Conservation (phyloP, 139 green algal genomes). For the Tetradesmus obliquus region DNA sequence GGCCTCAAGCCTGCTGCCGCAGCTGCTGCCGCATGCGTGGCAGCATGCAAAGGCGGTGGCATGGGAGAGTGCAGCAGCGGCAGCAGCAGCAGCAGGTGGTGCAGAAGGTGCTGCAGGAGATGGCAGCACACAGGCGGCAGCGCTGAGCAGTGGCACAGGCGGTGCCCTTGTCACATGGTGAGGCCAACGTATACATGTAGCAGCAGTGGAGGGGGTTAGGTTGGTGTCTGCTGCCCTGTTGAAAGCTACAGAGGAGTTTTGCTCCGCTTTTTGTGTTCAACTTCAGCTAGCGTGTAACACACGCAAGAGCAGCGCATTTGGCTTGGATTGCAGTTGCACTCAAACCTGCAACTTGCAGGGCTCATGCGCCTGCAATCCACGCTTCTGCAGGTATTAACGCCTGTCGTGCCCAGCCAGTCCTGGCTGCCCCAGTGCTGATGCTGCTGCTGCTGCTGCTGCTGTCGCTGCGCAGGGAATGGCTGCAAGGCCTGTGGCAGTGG, state of each 20-base stretch:
- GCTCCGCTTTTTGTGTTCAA: no score
- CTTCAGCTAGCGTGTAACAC: no score
- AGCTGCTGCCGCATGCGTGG: constrained; percentile 45
- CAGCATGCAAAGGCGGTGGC: not conserved
- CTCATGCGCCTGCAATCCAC: no score
- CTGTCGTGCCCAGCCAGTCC: no score
- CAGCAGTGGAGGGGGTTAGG: no score
- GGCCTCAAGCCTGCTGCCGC: constrained; percentile 45
- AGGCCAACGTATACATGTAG: not conserved
- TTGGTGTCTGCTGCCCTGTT: no score
- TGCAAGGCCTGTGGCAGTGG: constrained; percentile 65
- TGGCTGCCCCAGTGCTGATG: not conserved
- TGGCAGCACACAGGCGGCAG: not conserved
- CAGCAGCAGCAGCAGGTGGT: no score
- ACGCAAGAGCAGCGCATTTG: no score
- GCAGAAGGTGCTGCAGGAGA: not conserved
- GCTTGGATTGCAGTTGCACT: no score
- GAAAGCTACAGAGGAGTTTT: no score
- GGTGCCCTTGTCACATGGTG: not conserved
- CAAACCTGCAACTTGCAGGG: no score
- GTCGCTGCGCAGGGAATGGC: constrained; percentile 48
- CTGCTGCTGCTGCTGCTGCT: not conserved
- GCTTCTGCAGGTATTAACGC: no score
- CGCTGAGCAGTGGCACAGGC: not conserved
- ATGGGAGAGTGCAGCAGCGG: not conserved